Evolutionary conservation across 495 filamentous ascomycete genomes (phyloP), one percentile per base, ranked within the genome.

Genomic region (Tuber indicum): DNA sequence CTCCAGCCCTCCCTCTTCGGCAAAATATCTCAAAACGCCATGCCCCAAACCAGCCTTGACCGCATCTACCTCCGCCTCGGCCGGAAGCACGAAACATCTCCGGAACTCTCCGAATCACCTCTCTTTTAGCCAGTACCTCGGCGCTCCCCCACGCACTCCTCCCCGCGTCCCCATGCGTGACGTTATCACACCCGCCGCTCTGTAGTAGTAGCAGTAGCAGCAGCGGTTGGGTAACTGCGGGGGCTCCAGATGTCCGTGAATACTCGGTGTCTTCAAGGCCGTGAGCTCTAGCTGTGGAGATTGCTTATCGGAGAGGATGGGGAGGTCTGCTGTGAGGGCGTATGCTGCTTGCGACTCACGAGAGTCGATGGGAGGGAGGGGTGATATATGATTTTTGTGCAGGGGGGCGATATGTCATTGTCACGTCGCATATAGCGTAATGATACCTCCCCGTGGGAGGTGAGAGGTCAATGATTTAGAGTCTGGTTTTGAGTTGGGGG

Each of bases 261-360:
- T 88, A 72, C 90, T 86, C 4, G 97, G 86, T 19, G 91, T 97
- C 72, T 91, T 87, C 10, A 87, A 84, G 81, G 97, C 94, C 72
- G 88, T 89, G 87, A 97, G 96, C 84, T 96, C 93, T 80, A 97
- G 91, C 72, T 89, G 86, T 79, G 97, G 84, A 80, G 96, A 86
- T 76, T 91, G 88, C 82, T 93, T 91, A 47, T 78, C 74, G n/a
- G 39, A 36, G 70, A 93, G 87, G 47, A 94, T 94, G 0, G 94
- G 93, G 0, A 97, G 88, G 84, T 97, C 94, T 79, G 93, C 93
- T 79, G 95, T 89, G 3, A 98, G 90, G 82, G 93, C 88, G 84
- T 94, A 97, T 79, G 82, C 83, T 23, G 89, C 81, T 62, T 88
- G 86, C 4, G 86, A 83, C 85, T 97, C 94, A 75, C 87, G 87